These are phyloP conservation scores for Apiospora marii DNA, from an alignment of 2,329 filamentous ascomycete species.

Conservation along the genomic window DNA sequence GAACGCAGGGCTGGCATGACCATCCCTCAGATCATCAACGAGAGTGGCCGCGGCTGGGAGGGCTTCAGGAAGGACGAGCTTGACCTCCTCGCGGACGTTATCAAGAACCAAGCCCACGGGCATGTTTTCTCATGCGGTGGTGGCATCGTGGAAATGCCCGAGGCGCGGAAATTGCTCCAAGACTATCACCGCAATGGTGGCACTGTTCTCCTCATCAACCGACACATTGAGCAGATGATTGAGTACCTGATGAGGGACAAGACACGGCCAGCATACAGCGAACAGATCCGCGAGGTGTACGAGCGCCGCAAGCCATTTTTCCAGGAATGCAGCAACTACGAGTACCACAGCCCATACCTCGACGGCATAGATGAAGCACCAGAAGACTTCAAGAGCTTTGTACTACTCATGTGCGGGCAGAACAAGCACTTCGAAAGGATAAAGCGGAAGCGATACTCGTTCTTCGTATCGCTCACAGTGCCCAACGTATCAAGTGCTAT, in stretches of 20 bases:
- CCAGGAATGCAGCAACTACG: constrained; percentile 89
- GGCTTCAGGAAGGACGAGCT: constrained; percentile 85
- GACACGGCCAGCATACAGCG: constrained; percentile 88
- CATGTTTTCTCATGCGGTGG: constrained; percentile 94
- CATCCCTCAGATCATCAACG: constrained; percentile 86
- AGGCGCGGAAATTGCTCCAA: constrained; percentile 77
- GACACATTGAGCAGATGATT: constrained; percentile 87
- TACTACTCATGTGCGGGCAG: constrained; percentile 72
- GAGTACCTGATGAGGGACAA: constrained; percentile 89
- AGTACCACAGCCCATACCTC: constrained; percentile 83
- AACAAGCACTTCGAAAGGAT: constrained; percentile 62
- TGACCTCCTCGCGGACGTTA: constrained; percentile 73
- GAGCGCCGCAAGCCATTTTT: constrained; percentile 89
- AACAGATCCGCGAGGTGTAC: constrained; percentile 92
- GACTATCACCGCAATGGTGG: constrained; percentile 80
- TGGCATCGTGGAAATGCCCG: constrained; percentile 86
- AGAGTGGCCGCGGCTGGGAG: constrained; percentile 76
- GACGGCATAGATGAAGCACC: constrained; percentile 56
- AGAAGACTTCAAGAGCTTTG: constrained; percentile 77
- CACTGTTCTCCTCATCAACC: constrained; percentile 85
- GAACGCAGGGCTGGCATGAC: constrained; percentile 76
- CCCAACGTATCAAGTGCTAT: constrained; percentile 73
- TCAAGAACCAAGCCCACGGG: constrained; percentile 76
- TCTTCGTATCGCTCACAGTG: constrained; percentile 91
- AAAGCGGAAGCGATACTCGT: constrained; percentile 76